These are phyloP conservation scores for Ulmus americana DNA, from an alignment of 331 rosid species.

Conservation along the genomic window DNA sequence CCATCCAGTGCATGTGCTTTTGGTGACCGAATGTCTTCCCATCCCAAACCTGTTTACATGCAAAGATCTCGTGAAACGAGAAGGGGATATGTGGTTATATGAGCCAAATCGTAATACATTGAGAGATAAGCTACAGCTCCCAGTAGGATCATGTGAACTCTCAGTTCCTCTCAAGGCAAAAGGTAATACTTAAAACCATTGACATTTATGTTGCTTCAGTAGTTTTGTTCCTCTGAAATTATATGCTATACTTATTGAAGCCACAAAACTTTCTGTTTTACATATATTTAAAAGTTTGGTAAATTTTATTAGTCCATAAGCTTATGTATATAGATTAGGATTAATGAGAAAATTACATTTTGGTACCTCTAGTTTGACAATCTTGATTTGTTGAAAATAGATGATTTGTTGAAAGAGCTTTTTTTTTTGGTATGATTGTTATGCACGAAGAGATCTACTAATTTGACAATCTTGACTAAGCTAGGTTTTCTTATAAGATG, in stretches of 20 bases:
- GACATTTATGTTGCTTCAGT: not conserved
- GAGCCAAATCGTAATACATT: constrained; percentile 50
- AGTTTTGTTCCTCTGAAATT: not conserved
- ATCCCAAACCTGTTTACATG: constrained; percentile 65
- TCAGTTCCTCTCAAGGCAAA: constrained; percentile 77
- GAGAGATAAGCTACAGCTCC: constrained; percentile 66
- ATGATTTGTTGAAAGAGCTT: too few relatives aligned
- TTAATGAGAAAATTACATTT: too few relatives aligned
- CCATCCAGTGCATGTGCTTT: constrained; percentile 55
- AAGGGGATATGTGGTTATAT: constrained; percentile 71
- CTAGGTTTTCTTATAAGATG: too few relatives aligned
- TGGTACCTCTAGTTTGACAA: too few relatives aligned
- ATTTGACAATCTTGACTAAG: too few relatives aligned
- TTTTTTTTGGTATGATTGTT: too few relatives aligned
- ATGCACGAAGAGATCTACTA: too few relatives aligned
- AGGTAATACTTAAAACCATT: constrained; percentile 41
- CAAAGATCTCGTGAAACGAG: constrained; percentile 53
- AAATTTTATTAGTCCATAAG: not conserved
- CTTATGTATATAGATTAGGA: too few relatives aligned
- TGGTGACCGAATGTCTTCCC: constrained; percentile 68
- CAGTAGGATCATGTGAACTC: constrained; percentile 82
- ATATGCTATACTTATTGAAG: not conserved
- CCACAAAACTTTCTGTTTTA: not conserved
- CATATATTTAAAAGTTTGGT: not conserved
- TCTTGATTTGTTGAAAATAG: too few relatives aligned